Conservation (phyloP, 139 green algal species). For the Nannochloris sp. region DNA sequence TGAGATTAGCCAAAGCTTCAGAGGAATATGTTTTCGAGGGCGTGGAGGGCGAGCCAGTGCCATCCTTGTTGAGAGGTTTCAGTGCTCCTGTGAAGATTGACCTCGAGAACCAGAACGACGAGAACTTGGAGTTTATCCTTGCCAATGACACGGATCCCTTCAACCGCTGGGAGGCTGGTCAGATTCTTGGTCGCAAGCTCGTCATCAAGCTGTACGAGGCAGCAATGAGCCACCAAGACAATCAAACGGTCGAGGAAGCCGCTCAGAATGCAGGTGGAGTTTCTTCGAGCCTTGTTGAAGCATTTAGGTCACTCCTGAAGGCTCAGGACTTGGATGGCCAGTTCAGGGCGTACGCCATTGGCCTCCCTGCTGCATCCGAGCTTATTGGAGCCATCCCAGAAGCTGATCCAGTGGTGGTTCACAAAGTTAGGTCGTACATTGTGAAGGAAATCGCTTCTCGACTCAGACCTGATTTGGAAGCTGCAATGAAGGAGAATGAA, state of each 20-base stretch:
- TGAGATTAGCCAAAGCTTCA: slow-evolving; percentile 42
- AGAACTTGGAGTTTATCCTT: slow-evolving; percentile 85
- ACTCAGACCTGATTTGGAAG: slow-evolving; percentile 67
- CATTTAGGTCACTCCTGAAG: slow-evolving; percentile 49
- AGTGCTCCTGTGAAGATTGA: slow-evolving; percentile 82
- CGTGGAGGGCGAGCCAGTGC: slow-evolving; percentile 55
- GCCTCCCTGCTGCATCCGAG: slow-evolving; percentile 59
- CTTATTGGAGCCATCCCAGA: slow-evolving; percentile 58
- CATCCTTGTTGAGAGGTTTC: slow-evolving; percentile 87
- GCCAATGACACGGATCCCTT: slow-evolving; percentile 86
- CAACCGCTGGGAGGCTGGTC: slow-evolving; percentile 85
- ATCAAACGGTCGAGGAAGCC: slow-evolving; percentile 3
- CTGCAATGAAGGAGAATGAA: slow-evolving; percentile 54
- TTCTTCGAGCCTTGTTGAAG: slow-evolving; percentile 41
- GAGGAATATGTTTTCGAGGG: slow-evolving; percentile 54
- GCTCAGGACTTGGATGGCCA: slow-evolving; percentile 47
- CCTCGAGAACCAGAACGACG: slow-evolving; percentile 68
- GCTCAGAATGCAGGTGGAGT: slow-evolving; percentile 50
- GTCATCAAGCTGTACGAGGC: slow-evolving; percentile 65
- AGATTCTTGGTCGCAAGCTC: slow-evolving; percentile 67
- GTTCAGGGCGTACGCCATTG: slow-evolving; percentile 59
- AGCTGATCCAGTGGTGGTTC: slow-evolving; percentile 62
- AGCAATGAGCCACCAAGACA: slow-evolving; percentile 15
- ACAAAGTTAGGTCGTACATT: slow-evolving; percentile 64
- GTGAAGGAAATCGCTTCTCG: slow-evolving; percentile 52